Conservation (phyloP, 2,329 filamentous ascomycete genomes). For the Alternaria arbusti region DNA sequence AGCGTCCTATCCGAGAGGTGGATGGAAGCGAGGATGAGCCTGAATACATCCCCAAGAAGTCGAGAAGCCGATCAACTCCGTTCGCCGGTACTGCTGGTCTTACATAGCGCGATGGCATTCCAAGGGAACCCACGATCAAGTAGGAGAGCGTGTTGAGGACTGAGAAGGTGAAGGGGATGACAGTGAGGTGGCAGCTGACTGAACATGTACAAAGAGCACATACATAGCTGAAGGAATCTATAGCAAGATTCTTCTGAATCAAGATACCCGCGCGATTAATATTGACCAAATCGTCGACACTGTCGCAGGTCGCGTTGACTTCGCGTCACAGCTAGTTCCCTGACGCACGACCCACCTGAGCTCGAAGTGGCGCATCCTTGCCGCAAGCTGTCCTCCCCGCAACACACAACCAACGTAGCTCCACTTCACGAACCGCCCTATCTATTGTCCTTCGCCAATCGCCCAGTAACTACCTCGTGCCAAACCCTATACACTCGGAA, state of each 20-base stretch:
- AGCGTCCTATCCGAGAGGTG: conserved; percentile 5
- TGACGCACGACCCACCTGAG: conserved; percentile 4
- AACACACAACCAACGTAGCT: neutral
- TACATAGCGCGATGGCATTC: neutral
- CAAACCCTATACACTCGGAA: too few relatives aligned
- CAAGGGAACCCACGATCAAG: neutral
- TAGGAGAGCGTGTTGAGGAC: neutral
- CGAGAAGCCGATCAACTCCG: conserved; percentile 11
- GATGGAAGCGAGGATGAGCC: conserved; percentile 6
- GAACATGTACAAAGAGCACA: neutral
- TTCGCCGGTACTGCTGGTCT: neutral
- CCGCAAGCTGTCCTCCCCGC: conserved; percentile 17
- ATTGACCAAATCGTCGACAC: neutral
- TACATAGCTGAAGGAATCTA: neutral
- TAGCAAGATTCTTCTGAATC: neutral
- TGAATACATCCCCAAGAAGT: conserved; percentile 21
- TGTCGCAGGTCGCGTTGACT: neutral
- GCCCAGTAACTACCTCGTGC: neutral
- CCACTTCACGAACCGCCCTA: neutral
- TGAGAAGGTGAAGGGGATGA: neutral
- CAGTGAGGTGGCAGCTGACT: neutral
- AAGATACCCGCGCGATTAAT: neutral
- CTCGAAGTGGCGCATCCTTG: conserved; percentile 7
- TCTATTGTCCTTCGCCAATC: neutral
- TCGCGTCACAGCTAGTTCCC: neutral